phyloP scores from a whole-genome alignment of 2,329 filamentous ascomycete species.

The Chaetomiaceae sp. region DNA sequence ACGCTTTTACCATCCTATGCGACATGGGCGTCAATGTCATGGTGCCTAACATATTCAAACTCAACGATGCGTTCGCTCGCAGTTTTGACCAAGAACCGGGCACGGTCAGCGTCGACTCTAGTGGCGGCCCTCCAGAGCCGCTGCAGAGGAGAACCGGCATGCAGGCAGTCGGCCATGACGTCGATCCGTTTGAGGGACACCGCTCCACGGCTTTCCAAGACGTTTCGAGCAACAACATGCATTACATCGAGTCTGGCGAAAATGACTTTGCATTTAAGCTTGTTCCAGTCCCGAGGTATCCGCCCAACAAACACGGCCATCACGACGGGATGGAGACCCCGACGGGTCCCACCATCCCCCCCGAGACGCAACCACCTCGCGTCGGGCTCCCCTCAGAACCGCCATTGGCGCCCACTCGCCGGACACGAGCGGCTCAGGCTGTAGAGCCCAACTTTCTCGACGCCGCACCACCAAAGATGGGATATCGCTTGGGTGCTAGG shows the following conservation, averaged over 20 bases:
- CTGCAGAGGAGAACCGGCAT: constrained; percentile 36
- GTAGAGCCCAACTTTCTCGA: constrained; percentile 48
- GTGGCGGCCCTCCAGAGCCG: constrained; percentile 36
- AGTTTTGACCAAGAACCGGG: constrained; percentile 38
- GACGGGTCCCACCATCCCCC: constrained; percentile 38
- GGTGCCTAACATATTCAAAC: constrained; percentile 79
- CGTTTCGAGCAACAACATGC: constrained; percentile 33
- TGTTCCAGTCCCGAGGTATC: constrained; percentile 43
- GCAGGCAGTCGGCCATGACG: constrained; percentile 34
- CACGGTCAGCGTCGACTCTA: constrained; percentile 31
- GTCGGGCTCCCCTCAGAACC: constrained; percentile 35
- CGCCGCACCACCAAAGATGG: constrained; percentile 57
- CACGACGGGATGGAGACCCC: constrained; percentile 62
- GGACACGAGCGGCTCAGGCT: constrained; percentile 48
- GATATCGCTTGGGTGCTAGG: constrained; percentile 47
- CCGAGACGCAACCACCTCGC: constrained; percentile 33
- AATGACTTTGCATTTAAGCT: constrained; percentile 54
- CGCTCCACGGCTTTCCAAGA: constrained; percentile 37
- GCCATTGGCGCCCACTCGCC: constrained; percentile 47
- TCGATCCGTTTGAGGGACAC: constrained; percentile 48
- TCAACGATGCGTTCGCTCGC: constrained; percentile 50
- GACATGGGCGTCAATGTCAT: constrained; percentile 79
- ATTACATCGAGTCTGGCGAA: constrained; percentile 40
- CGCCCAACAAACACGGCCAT: constrained; percentile 34
- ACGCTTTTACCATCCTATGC: constrained; percentile 84